phyloP scores from a whole-genome alignment of 169 alveolate genomes.

The Babesia divergens region DNA sequence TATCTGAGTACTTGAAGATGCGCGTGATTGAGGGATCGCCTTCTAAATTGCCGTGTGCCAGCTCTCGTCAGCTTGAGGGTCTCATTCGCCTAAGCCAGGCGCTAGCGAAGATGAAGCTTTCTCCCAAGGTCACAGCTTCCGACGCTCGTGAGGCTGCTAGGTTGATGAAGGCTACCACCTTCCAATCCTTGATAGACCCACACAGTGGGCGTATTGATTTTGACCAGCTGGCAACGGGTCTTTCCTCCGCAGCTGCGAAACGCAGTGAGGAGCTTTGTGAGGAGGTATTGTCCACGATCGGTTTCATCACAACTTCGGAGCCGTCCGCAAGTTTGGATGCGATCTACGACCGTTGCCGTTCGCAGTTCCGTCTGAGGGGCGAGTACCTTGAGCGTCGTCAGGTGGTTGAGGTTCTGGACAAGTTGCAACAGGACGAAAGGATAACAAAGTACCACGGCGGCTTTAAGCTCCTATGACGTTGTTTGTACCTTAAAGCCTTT shows the following conservation, averaged over 20 bases:
- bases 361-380: background rate
- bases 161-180: conserved; percentile 96
- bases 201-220: conserved; percentile 94
- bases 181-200: conserved; percentile 98
- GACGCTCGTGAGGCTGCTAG: conserved; percentile 97
- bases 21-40: conserved; percentile 34
- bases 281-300: conserved; percentile 12
- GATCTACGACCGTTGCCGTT: conserved; percentile 26
- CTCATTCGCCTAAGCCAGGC: conserved; percentile 96
- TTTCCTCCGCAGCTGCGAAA: conserved; percentile 44
- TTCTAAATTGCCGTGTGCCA: conserved; percentile 88
- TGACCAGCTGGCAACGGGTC: conserved; percentile 92
- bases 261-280: conserved; percentile 9
- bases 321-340: conserved; percentile 9
- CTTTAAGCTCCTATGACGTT: background rate
- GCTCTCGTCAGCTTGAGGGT: conserved; percentile 96
- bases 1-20: conserved; percentile 81
- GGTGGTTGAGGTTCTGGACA: conserved; percentile 23
- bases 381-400: conserved; percentile 36
- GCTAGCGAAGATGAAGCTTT: conserved; percentile 92
- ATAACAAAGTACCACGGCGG: background rate
- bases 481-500: background rate
- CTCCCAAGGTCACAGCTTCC: conserved; percentile 80
- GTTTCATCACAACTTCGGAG: conserved; percentile 19
- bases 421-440: conserved; percentile 6